Evolutionary conservation across 176 grass and related monocot genomes (phyloP).

Genomic region (Cymbopogon citratus): DNA sequence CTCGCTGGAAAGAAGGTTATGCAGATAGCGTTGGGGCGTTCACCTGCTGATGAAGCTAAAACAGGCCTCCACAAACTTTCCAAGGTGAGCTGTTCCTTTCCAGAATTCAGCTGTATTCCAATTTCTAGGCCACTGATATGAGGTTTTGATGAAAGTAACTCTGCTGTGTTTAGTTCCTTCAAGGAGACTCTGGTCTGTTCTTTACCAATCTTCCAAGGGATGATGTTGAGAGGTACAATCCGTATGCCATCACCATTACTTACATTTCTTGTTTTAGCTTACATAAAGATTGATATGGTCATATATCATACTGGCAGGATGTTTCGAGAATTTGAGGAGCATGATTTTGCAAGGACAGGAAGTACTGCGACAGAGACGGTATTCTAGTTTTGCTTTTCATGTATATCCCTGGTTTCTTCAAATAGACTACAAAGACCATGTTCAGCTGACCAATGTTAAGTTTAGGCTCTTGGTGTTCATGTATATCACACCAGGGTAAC

Average conservation of each 20-base stretch:
- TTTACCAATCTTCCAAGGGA: slow-evolving; percentile 79
- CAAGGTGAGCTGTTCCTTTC: slow-evolving; percentile 38
- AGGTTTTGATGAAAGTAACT: slow-evolving; percentile 15
- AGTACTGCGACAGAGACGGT: slow-evolving; percentile 66
- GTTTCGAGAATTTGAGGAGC: slow-evolving; percentile 65
- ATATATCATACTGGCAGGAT: slow-evolving; percentile 36
- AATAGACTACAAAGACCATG: not conserved
- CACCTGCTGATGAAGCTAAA: slow-evolving; percentile 71
- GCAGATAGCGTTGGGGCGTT: slow-evolving; percentile 79
- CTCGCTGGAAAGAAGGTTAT: slow-evolving; percentile 96
- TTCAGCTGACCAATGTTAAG: not conserved
- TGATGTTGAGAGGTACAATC: slow-evolving; percentile 68
- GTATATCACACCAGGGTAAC: not conserved
- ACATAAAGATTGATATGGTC: not conserved
- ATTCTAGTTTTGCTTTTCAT: slow-evolving; percentile 3
- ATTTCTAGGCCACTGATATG: not conserved
- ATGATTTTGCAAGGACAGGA: slow-evolving; percentile 91
- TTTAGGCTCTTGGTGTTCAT: not conserved
- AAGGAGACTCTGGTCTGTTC: slow-evolving; percentile 64
- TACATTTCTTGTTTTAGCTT: not conserved
- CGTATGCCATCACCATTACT: not conserved
- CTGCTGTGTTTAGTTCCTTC: slow-evolving; percentile 49
- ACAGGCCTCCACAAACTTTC: slow-evolving; percentile 68
- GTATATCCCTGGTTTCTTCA: not conserved
- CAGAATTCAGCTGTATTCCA: not conserved